Percentiles rank a stretch among this genome's conserved stretches.
phyloP scores from a whole-genome alignment of 345 rosid genomes.

The Draba incana region DNA sequence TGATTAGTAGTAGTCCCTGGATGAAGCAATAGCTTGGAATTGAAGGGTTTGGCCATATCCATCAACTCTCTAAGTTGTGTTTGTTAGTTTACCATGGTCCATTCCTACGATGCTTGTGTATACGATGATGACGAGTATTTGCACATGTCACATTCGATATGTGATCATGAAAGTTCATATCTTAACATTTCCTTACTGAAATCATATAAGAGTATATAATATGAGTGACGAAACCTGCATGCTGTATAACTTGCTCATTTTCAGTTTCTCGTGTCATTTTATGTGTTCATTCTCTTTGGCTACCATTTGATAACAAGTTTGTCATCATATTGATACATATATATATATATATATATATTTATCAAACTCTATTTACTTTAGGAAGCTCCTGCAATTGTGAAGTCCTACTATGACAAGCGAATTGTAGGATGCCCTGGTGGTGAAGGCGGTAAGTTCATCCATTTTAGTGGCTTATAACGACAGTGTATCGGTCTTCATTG shows the following conservation, averaged over 20 bases:
- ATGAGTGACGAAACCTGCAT: background rate
- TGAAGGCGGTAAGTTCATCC: conserved; percentile 54
- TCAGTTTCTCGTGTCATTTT: background rate
- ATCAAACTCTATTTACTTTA: conserved; percentile 19
- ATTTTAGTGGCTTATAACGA: background rate
- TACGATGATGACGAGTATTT: background rate
- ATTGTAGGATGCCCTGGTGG: conserved; percentile 73
- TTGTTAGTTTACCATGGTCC: conserved; percentile 9
- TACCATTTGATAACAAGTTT: background rate
- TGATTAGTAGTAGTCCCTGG: background rate
- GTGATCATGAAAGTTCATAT: background rate
- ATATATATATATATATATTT: background rate
- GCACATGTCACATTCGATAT: background rate
- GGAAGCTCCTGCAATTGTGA: conserved; percentile 59
- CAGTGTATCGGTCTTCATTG: background rate
- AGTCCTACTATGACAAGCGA: conserved; percentile 59
- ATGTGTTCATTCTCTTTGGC: background rate
- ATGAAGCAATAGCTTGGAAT: conserved; percentile 2
- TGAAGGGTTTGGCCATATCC: background rate
- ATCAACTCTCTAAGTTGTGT: background rate
- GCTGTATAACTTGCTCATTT: background rate
- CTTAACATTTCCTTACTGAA: background rate
- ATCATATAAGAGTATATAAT: background rate
- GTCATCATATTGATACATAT: background rate
- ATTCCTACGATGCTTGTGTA: background rate